phyloP scores from a whole-genome alignment of 441 rosid species.

The Capsella rubella region DNA sequence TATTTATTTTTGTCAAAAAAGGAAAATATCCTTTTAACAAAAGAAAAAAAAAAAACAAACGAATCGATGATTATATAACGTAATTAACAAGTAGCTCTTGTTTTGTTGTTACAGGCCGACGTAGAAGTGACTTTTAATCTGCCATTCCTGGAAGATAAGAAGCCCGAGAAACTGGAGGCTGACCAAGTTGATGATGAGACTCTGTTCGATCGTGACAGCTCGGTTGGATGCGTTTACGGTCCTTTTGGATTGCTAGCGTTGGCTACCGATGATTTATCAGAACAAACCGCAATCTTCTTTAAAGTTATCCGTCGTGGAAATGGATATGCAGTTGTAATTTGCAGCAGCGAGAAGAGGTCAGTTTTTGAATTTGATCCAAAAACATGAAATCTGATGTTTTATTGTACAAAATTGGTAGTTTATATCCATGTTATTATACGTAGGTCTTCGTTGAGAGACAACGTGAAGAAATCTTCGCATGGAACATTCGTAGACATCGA shows the following conservation, averaged over 20 bases:
- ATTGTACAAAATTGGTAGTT: not conserved
- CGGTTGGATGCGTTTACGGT: constrained; percentile 42
- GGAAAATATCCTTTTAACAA: too few species aligned
- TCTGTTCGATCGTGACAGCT: constrained; percentile 31
- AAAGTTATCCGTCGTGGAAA: constrained; percentile 52
- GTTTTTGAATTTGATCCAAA: not conserved
- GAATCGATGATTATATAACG: too few species aligned
- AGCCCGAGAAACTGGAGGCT: constrained; percentile 1
- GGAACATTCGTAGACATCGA: constrained; percentile 71
- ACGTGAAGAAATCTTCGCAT: constrained; percentile 51
- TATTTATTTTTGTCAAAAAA: too few species aligned
- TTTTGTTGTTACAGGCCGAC: constrained; percentile 40
- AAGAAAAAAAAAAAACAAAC: too few species aligned
- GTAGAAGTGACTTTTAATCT: constrained; percentile 44
- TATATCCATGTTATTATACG: not conserved
- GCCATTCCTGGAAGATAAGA: constrained; percentile 28
- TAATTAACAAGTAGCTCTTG: not conserved
- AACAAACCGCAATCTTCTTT: constrained; percentile 71
- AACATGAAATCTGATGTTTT: constrained; percentile 19
- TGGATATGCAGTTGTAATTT: constrained; percentile 60
- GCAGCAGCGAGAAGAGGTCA: constrained; percentile 74
- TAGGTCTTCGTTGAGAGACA: constrained; percentile 64
- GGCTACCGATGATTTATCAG: constrained; percentile 62
- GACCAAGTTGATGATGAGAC: constrained; percentile 12
- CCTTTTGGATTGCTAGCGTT: constrained; percentile 76